These are phyloP conservation scores for Linum tenue DNA, from an alignment of 345 rosid species.

Conservation along the genomic window DNA sequence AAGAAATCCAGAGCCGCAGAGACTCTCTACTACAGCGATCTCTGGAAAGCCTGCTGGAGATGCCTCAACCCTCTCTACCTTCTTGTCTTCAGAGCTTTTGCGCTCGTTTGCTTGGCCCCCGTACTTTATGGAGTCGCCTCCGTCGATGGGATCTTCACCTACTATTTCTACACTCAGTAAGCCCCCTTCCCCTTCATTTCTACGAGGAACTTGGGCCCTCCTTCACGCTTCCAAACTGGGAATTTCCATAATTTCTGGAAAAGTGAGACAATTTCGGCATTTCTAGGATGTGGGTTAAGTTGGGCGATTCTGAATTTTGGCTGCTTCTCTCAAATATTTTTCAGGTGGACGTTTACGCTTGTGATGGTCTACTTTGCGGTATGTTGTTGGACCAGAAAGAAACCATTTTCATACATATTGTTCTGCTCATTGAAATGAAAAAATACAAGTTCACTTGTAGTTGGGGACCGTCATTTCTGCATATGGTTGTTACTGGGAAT, in stretches of 20 bases:
- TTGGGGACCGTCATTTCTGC: slow-evolving; percentile 56
- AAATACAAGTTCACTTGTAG: slow-evolving; percentile 23
- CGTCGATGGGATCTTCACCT: slow-evolving; percentile 26
- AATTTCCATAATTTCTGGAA: no score
- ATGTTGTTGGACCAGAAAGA: slow-evolving; percentile 17
- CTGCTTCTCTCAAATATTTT: slow-evolving; percentile 9
- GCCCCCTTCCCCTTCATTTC: background rate
- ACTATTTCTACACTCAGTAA: slow-evolving; percentile 39
- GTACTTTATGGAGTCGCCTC: slow-evolving; percentile 15
- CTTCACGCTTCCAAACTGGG: no score
- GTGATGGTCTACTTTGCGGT: slow-evolving; percentile 83
- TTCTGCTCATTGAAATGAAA: background rate
- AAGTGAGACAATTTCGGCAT: no score
- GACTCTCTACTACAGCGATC: slow-evolving; percentile 11
- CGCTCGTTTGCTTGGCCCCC: slow-evolving; percentile 23
- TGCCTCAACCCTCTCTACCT: slow-evolving; percentile 28
- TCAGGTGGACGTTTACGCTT: slow-evolving; percentile 86
- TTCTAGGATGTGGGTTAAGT: no score
- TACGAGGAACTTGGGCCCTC: no score
- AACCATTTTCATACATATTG: background rate
- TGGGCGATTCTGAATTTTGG: background rate
- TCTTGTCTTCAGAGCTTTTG: slow-evolving; percentile 23
- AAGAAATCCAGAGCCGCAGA: slow-evolving; percentile 14
- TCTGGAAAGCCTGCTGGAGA: slow-evolving; percentile 32
- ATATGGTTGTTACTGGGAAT: slow-evolving; percentile 58